Evolutionary conservation across 2,329 filamentous ascomycete species (phyloP).

Genomic region (Aureobasidium sp.): DNA sequence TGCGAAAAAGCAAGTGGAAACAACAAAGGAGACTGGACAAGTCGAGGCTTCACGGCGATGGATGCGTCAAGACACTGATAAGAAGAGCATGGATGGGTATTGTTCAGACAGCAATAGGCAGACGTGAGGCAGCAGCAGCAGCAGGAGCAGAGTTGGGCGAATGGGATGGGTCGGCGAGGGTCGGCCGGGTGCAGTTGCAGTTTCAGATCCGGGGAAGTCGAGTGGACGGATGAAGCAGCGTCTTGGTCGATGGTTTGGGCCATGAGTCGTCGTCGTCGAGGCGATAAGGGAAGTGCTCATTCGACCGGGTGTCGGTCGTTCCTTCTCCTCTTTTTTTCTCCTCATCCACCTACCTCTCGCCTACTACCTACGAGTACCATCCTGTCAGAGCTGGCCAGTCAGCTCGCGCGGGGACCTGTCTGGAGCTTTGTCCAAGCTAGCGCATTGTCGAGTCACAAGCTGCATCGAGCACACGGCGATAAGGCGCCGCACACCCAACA

Average conservation of each 20-base stretch:
- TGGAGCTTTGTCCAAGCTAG: conserved; percentile 1
- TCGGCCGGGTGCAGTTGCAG: background rate
- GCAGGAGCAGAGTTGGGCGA: background rate
- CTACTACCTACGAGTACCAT: background rate
- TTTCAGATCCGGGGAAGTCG: background rate
- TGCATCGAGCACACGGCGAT: conserved; percentile 1
- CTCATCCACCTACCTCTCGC: background rate
- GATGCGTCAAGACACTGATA: background rate
- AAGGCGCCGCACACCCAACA: background rate
- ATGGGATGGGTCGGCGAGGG: background rate
- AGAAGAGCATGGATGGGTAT: background rate
- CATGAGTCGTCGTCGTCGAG: background rate
- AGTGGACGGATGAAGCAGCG: background rate
- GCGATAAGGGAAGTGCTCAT: conserved; percentile 8
- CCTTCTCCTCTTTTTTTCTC: background rate
- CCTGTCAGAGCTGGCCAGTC: background rate
- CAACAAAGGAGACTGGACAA: background rate
- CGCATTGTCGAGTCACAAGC: conserved; percentile 12
- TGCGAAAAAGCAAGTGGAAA: background rate
- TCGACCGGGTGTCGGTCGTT: background rate
- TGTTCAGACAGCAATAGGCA: background rate
- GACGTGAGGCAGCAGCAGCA: background rate
- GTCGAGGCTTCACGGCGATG: background rate
- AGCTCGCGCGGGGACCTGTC: background rate
- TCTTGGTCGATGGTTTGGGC: background rate